These are phyloP conservation scores for Penicillium sp. DNA, from an alignment of 2,329 filamentous ascomycete species.

Conservation along the genomic window DNA sequence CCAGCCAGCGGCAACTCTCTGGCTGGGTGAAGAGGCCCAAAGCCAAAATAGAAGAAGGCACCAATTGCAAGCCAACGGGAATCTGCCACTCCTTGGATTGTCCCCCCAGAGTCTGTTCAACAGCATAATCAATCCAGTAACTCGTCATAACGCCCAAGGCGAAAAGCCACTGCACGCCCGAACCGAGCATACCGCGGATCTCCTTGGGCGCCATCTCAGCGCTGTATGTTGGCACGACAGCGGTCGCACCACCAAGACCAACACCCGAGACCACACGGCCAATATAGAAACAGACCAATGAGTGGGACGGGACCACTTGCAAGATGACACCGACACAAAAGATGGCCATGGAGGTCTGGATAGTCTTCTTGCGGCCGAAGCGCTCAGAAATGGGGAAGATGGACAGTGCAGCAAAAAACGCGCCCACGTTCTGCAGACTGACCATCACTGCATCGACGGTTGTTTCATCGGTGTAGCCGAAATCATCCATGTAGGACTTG, in stretches of 20 bases:
- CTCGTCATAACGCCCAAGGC: conserved; percentile 38
- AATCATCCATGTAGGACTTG: conserved; percentile 43
- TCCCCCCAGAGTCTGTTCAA: conserved; percentile 39
- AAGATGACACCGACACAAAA: conserved; percentile 43
- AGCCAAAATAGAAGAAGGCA: conserved; percentile 49
- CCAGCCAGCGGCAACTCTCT: conserved; percentile 52
- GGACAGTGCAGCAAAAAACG: conserved; percentile 53
- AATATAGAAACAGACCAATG: conserved; percentile 47
- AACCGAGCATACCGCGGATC: conserved; percentile 42
- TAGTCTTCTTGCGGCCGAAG: conserved; percentile 47
- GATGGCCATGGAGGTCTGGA: conserved; percentile 46
- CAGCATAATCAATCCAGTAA: conserved; percentile 53
- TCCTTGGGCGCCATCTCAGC: conserved; percentile 46
- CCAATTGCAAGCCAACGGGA: conserved; percentile 48
- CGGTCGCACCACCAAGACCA: conserved; percentile 48
- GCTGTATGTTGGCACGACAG: conserved; percentile 43
- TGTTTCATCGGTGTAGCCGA: conserved; percentile 44
- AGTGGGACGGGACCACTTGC: conserved; percentile 50
- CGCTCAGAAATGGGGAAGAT: conserved; percentile 49
- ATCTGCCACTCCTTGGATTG: conserved; percentile 53
- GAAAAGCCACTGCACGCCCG: conserved; percentile 39
- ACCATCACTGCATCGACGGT: conserved; percentile 50
- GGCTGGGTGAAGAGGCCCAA: conserved; percentile 51
- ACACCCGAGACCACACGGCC: conserved; percentile 49
- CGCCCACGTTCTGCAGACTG: conserved; percentile 52